Evolutionary conservation across 2,329 filamentous ascomycete genomes (phyloP).

Genomic region (Calycina herbarum): DNA sequence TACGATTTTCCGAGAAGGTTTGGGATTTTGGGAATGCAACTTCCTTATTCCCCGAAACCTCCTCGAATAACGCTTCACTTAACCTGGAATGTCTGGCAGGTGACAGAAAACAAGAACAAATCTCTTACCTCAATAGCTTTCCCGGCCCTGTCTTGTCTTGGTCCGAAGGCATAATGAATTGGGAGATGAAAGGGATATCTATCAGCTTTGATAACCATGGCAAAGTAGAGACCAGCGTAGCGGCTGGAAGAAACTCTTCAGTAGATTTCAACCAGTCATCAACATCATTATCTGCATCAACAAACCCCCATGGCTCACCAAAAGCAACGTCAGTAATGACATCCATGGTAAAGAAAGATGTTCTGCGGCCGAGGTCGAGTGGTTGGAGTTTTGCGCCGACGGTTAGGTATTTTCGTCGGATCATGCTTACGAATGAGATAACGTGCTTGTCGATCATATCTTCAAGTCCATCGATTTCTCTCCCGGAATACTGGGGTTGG

Average conservation of each 20-base stretch:
- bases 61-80: too few relatives aligned
- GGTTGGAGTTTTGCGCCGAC: slow-evolving; percentile 38
- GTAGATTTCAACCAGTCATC: slow-evolving; percentile 5
- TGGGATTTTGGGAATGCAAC: too few relatives aligned
- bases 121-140: slow-evolving; percentile 10
- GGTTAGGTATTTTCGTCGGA: slow-evolving; percentile 50
- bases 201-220: slow-evolving; percentile 7
- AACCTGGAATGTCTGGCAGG: too few relatives aligned
- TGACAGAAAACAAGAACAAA: too few relatives aligned
- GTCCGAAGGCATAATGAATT: slow-evolving; percentile 13
- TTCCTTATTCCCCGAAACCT: too few relatives aligned
- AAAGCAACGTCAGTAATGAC: slow-evolving; percentile 54
- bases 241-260: background rate
- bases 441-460: slow-evolving; percentile 50
- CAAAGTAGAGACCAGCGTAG: slow-evolving; percentile 5
- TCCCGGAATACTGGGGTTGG: slow-evolving; percentile 47
- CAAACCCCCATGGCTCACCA: slow-evolving; percentile 51
- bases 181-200: slow-evolving; percentile 4
- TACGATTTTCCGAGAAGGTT: too few relatives aligned
- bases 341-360: slow-evolving; percentile 55
- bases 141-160: slow-evolving; percentile 11
- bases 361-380: slow-evolving; percentile 52
- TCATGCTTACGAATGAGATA: slow-evolving; percentile 47
- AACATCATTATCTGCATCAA: slow-evolving; percentile 47
- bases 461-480: slow-evolving; percentile 53